Evolutionary conservation across 2,329 filamentous ascomycete genomes (phyloP).

Genomic region (Aspergillus tanneri): DNA sequence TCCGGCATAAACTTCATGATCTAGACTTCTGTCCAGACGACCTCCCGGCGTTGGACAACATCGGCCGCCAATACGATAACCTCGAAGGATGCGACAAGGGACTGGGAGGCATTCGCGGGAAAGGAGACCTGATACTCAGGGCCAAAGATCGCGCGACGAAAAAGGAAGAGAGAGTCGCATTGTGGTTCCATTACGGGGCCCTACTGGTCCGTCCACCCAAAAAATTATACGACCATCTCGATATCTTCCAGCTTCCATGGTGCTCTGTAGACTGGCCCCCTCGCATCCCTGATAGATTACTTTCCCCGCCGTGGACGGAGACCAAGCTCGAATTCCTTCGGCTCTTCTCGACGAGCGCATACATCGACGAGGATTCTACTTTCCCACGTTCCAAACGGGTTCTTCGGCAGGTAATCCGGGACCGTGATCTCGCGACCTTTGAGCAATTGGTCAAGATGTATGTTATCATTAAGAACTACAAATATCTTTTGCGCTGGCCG

Average conservation of each 20-base stretch:
- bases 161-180: conserved; percentile 29
- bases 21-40: conserved; percentile 31
- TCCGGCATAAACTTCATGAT: conserved; percentile 30
- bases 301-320: conserved; percentile 40
- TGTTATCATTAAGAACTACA: conserved; percentile 33
- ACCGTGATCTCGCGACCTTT: conserved; percentile 37
- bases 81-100: conserved; percentile 24
- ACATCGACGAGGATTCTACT: conserved; percentile 36
- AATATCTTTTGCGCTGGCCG: conserved; percentile 36
- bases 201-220: conserved; percentile 33
- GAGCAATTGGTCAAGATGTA: conserved; percentile 29
- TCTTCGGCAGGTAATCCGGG: conserved; percentile 36
- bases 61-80: conserved; percentile 27
- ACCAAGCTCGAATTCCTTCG: conserved; percentile 41
- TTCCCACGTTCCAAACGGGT: conserved; percentile 32
- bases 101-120: conserved; percentile 25
- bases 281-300: conserved; percentile 41
- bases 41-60: conserved; percentile 19
- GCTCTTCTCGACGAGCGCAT: conserved; percentile 37
- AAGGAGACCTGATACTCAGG: conserved; percentile 33
- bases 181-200: conserved; percentile 42
- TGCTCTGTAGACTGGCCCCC: conserved; percentile 27
- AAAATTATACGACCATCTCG: conserved; percentile 30
- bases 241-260: conserved; percentile 38
- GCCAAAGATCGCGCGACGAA: conserved; percentile 16